Conservation (phyloP, 148 eudicot species). For the Simmondsia chinensis region DNA sequence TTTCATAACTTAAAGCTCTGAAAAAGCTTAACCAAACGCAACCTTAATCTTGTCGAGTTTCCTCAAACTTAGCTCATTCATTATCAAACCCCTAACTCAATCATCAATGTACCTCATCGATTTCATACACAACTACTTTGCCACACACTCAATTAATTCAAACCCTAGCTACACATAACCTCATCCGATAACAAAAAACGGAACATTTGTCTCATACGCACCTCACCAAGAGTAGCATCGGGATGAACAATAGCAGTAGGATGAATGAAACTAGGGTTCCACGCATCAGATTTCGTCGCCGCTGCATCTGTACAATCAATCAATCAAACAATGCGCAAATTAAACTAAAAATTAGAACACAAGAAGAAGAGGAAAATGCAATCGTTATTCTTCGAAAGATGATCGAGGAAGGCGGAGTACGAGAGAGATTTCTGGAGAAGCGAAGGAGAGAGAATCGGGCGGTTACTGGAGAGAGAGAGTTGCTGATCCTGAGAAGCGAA, state of each 20-base stretch:
- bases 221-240: constrained; percentile 62
- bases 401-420: constrained; percentile 6
- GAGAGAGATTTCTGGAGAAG: constrained; percentile 9
- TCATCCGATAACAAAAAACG: no score
- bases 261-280: constrained; percentile 35
- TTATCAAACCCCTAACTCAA: no score
- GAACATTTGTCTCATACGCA: constrained; percentile 14
- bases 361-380: neutral
- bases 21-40: no score
- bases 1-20: no score
- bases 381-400: neutral
- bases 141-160: no score
- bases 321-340: no score
- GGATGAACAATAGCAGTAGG: constrained; percentile 79
- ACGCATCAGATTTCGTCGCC: constrained; percentile 11
- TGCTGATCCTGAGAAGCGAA: constrained; percentile 9
- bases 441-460: constrained; percentile 6
- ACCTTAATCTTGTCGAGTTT: no score
- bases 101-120: no score
- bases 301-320: constrained; percentile 26
- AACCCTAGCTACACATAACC: no score
- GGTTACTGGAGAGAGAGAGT: constrained; percentile 10
- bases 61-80: no score
- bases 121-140: no score
- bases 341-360: no score